Base-by-base conservation (phyloP, 2,329 filamentous ascomycete species). In the Aspergillus sp. region DNA sequence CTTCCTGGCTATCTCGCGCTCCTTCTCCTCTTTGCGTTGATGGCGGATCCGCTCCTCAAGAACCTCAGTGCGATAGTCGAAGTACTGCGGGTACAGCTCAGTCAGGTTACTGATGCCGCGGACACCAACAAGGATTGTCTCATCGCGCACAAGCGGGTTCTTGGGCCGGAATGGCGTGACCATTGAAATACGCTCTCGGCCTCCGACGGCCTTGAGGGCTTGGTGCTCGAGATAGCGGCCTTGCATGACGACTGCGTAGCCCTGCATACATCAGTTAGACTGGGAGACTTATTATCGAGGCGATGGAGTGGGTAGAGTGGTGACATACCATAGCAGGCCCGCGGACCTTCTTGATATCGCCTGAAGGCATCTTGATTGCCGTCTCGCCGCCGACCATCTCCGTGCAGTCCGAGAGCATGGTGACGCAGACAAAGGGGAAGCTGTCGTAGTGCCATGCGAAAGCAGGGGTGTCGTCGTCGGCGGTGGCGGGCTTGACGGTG, bases 391-490 rank as follows among this genome's bases (percentile, higher is more conserved):
- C 86, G 11, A 85, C 73, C 86, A 88, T 88, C 41, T 77, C 74
- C 0, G 78, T 80, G 62, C 84, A 87, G 65, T 88, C 85, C 35
- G 83, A 85, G 27, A 88, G 78, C 85, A 88, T 89, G 7, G 81
- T 79, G n/a, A 89, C 85, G 63, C 85, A 88, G n/a, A 89, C 86
- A 66, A 88, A 89, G 0, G 86, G 85, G 66, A 86, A 88, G 66
- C 82, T 85, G 69, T 88, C 87, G 1, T 76, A 82, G 71, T 88
- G 85, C 85, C 85, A 88, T 37, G 80, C 83, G 31, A 88, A 81
- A 27, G 85, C 81, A 6, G 49, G 84, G 81, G 6, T 11, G 27
- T 35, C 17, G 62, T 80, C 77, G 37, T 80, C 77, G 51, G 83
- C 79, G 7, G 17, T 31, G 27, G 12, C 37, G 1, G 5, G 19